Base-by-base conservation (phyloP, 805 yeast genomes). In the Yamadazyma olivae region DNA sequence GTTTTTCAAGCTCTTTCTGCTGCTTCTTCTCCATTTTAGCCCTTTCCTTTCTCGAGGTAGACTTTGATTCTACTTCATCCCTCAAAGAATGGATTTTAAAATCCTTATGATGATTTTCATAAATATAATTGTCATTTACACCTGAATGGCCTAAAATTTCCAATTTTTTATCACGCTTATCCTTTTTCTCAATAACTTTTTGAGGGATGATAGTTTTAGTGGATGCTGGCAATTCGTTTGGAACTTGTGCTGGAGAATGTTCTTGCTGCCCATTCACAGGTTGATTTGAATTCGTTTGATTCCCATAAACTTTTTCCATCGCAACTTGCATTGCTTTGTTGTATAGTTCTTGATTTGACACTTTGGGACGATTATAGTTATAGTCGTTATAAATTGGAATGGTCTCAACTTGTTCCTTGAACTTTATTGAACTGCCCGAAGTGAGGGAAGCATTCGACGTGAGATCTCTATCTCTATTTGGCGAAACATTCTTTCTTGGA, bases 271-370 rank as follows among this genome's bases (percentile, higher is more conserved):
- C 21, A 24, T 5, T 16, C 17, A 30, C 24, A n/a, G 21, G 12
- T 12, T 27, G 14, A 14, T 30, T 25, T 20, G 13, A 15, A 5
- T 5, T 4, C 5, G 27, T 9, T 17, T 24, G 29, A 16, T 37
- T 29, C 5, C 81, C 81, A 48, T 77, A 77, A 1, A 79, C 83
- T 39, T 67, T 76, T 40, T 64, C 68, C 52, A 69, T 60, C 0
- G 86, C 85, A 10, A 74, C 71, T 43, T 71, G 72, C 41, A 71
- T 61, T 0, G 85, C 85, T 44, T 61, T 60, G 15, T 64, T 66
- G 46, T 79, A 79, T 65, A 77, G 61, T 43, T 78, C 81, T 71
- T 18, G 74, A 53, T 36, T 41, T 9, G 41, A 33, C 3, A 28
- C 26, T 29, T 38, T 28, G 6, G 40, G 36, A 14, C 17, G 20